Evolutionary conservation across 1,284 basidiomycete species (phyloP), one percentile per base, ranked within the genome.

Genomic region (Leccinum pseudoinsigne): DNA sequence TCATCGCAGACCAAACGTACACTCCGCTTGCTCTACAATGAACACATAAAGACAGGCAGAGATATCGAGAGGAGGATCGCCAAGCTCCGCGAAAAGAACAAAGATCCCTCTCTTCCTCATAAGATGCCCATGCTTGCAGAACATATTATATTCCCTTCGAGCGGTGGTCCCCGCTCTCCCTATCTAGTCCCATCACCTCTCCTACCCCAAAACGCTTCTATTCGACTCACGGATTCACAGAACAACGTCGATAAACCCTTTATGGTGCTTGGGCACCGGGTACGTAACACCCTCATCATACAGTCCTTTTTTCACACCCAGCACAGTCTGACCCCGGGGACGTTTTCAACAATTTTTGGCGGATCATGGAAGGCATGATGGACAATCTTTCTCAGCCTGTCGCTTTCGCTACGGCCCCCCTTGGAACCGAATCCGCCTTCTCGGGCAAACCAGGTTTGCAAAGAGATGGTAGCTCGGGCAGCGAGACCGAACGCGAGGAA

Each of bases 351-450:
- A 21, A 21, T 2, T 21, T 21, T 21, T 21, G 21, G 21, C 21
- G 21, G 21, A 21, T 21, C 21, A 21, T 92, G 77, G 88, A 92
- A 75, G 90, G 88, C 54, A 88, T 92, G 84, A 75, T 93, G 55
- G 90, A 93, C 68, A 87, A 90, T 69, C 81, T 93, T 18, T 89
- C 89, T 6, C 89, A 92, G 68, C 91, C 91, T 2, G 89, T 93
- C 23, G 92, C 92, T n/a, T 93, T 93, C 71, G 86, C 91, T 7
- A 91, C 89, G 3, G 86, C 87, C 16, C 90, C 92, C 14, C 80
- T 93, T 47, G 84, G 83, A 42, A 78, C 80, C 21, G 79, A 78
- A 68, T 59, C 71, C 53, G 59, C 61, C 61, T 45, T 68, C 69
- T 60, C 72, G 67, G 64, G 67, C 23, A 71, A 70, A 47, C 72